Base-by-base conservation (phyloP, 2,329 filamentous ascomycete species). In the Alternaria gansuensis region DNA sequence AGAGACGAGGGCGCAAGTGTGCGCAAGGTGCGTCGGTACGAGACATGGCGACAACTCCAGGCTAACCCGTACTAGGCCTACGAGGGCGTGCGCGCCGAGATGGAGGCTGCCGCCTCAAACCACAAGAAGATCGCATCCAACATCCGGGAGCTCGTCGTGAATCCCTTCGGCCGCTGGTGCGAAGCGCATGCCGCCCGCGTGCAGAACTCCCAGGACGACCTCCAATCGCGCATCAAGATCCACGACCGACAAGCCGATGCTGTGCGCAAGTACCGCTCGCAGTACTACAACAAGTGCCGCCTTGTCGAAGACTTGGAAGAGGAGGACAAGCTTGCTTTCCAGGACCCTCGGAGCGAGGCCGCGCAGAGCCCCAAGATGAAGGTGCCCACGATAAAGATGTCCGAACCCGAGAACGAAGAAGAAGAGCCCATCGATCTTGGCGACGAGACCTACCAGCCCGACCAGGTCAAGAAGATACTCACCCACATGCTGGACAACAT, bases 201-300 rank as follows among this genome's bases (percentile, higher is more conserved):
- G 58, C 91, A 97, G 76, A 92, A 93, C 72, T 97, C 93, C 23
- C 94, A 99, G 76, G 95, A 98, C 69, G 93, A 97, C 71, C 86
- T 99, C 23, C 94, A 98, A 78, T 81, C 84, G 46, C 90, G 92
- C 58, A 93, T 98, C 79, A 97, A 97, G 82, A 86, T 91, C 62
- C 93, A 98, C 78, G 92, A 97, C 75, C 91, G 91, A 67, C 96
- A 99, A 78, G 90, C 90, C 58, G 95, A 99, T 63, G 79, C 86
- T 21, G 92, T 97, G 62, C 92, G 93, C 84, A 98, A 98, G 81
- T 86, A 97, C 69, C 88, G 95, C 65, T 97, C 91, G 78, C 91
- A 92, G 70, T 99, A 99, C 80, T 98, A 98, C 85, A 99, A 98
- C 83, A 99, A 98, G 81, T 99, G 95, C 77, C 90, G 96, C 49